Evolutionary conservation across 108 stramenopile genomes (phyloP).

Genomic region (Parietichytrium sp.): DNA sequence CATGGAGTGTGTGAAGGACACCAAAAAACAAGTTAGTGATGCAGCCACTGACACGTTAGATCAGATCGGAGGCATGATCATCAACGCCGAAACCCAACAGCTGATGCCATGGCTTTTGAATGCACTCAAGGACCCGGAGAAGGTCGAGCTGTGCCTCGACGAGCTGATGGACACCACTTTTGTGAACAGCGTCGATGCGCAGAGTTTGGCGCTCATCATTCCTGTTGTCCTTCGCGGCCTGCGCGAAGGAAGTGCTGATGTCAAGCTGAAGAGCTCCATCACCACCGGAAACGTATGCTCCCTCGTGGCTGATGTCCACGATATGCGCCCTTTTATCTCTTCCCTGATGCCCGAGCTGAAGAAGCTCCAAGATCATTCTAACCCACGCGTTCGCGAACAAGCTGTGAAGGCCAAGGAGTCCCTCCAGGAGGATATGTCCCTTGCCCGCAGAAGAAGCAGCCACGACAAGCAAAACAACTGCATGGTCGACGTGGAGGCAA

Average conservation of each 20-base stretch:
- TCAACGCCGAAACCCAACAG: conserved; percentile 25
- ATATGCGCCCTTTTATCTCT: conserved; percentile 93
- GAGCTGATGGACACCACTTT: conserved; percentile 77
- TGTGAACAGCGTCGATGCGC: conserved; percentile 94
- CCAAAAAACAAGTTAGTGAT: conserved; percentile 36
- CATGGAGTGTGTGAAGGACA: conserved; percentile 27
- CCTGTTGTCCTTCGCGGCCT: conserved; percentile 94
- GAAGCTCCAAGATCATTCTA: conserved; percentile 80
- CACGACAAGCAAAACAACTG: not conserved
- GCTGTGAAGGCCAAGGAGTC: conserved; percentile 88
- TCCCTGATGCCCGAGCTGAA: conserved; percentile 90
- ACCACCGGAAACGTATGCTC: conserved; percentile 98
- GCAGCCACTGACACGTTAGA: conserved; percentile 19
- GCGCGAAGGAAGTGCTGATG: conserved; percentile 82
- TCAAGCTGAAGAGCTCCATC: conserved; percentile 92
- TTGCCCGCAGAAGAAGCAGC: conserved; percentile 13
- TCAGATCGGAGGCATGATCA: not conserved
- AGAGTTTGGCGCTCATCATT: conserved; percentile 96
- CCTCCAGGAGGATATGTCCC: conserved; percentile 78
- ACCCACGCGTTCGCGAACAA: conserved; percentile 89
- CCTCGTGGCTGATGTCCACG: conserved; percentile 92
- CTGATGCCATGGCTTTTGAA: conserved; percentile 30
- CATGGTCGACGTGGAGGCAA: not conserved
- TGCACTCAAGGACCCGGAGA: conserved; percentile 36
- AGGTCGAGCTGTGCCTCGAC: conserved; percentile 60